These are phyloP conservation scores for Sarocladiaceae sp. DNA, from an alignment of 2,329 filamentous ascomycete genomes.

Conservation along the genomic window DNA sequence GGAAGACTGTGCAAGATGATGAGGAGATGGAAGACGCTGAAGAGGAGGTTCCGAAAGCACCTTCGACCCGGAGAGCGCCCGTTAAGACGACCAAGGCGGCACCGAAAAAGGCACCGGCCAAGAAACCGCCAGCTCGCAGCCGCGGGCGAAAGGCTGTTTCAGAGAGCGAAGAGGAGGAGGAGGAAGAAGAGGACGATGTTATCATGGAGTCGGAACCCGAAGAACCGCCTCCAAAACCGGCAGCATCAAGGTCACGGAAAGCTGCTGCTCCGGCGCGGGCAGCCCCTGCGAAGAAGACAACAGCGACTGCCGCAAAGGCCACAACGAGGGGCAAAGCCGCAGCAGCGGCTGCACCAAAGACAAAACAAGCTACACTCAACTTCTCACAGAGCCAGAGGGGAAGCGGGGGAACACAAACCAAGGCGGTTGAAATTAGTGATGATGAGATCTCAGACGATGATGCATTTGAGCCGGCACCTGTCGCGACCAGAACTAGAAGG, in stretches of 20 bases:
- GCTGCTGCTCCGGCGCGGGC: conserved; percentile 13
- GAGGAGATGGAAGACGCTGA: conserved; percentile 42
- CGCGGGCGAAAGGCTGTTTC: conserved; percentile 32
- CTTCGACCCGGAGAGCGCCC: conserved; percentile 25
- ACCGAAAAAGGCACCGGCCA: conserved; percentile 35
- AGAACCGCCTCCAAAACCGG: conserved; percentile 27
- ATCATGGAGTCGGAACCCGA: conserved; percentile 50
- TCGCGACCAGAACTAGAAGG: conserved; percentile 26
- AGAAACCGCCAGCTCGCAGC: conserved; percentile 37
- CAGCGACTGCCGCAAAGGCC: conserved; percentile 13
- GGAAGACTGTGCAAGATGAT: conserved; percentile 20
- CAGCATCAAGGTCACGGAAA: conserved; percentile 22
- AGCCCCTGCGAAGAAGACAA: conserved; percentile 9
- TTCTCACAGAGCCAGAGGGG: conserved; percentile 37
- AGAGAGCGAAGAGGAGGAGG: conserved; percentile 38
- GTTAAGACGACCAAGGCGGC: conserved; percentile 27
- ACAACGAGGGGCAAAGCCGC: conserved; percentile 11
- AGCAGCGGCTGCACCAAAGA: conserved; percentile 13
- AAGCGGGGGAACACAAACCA: conserved; percentile 21
- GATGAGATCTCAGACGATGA: conserved; percentile 63
- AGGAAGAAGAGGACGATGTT: conserved; percentile 46
- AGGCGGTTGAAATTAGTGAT: conserved; percentile 57
- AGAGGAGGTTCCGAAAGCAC: conserved; percentile 33
- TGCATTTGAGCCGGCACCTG: conserved; percentile 51
- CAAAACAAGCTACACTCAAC: conserved; percentile 29